Evolutionary conservation across 768 basidiomycete genomes (phyloP).

Genomic region (Kwoniella bestiolae): DNA sequence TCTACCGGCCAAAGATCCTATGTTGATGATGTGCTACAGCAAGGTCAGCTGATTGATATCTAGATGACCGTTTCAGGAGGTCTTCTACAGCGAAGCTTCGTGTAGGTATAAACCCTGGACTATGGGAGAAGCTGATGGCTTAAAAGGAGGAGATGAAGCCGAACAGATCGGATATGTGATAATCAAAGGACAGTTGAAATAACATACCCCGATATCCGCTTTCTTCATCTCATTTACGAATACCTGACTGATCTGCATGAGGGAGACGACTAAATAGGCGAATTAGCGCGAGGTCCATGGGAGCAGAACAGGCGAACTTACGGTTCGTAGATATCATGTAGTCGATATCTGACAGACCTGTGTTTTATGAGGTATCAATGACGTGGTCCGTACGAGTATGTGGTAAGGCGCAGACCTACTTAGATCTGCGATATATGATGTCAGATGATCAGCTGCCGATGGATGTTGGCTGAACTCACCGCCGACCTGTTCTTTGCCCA

Average conservation of each 20-base stretch:
- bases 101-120: no score
- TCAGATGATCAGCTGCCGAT: conserved; percentile 6
- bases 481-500: conserved; percentile 84
- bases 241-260: conserved; percentile 52
- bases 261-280: conserved; percentile 8
- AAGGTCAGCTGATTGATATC: not conserved
- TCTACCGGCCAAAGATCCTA: conserved; percentile 84
- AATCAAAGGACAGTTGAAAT: not conserved
- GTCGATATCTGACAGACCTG: conserved; percentile 75
- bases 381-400: no score
- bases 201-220: conserved; percentile 55
- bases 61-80: conserved; percentile 63
- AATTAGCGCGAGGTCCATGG: no score
- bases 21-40: conserved; percentile 75
- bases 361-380: conserved; percentile 53
- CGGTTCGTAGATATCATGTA: conserved; percentile 72
- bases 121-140: no score
- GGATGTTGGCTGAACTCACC: conserved; percentile 40
- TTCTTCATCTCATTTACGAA: conserved; percentile 50
- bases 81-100: conserved; percentile 79
- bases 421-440: not conserved
- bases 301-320: conserved; percentile 7
- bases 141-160: no score
- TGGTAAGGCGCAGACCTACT: no score
- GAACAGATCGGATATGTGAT: no score